These are phyloP conservation scores for Boletus mariae DNA, from an alignment of 1,284 basidiomycete species.

Conservation along the genomic window DNA sequence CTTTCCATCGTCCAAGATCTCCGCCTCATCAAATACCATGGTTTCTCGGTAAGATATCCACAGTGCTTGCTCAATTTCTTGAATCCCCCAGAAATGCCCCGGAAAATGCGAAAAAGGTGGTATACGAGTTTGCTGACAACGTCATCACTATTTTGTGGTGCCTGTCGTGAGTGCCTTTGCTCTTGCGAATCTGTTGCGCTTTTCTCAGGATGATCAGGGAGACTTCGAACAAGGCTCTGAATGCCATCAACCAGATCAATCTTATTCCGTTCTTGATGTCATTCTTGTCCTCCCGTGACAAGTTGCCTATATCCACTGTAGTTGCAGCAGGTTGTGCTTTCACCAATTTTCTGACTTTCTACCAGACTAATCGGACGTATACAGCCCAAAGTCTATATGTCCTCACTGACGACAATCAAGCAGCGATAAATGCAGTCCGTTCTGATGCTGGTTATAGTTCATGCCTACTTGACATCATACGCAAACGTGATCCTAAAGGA, in stretches of 20 bases:
- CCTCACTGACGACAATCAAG: slow-evolving; percentile 81
- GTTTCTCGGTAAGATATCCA: slow-evolving; percentile 59
- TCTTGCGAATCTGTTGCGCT: neutral
- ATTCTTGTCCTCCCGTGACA: slow-evolving; percentile 68
- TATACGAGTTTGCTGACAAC: slow-evolving; percentile 87
- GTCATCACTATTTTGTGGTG: slow-evolving; percentile 91
- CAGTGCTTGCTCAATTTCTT: slow-evolving; percentile 66
- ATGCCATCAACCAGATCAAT: slow-evolving; percentile 76
- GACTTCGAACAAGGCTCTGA: slow-evolving; percentile 87
- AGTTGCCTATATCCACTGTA: slow-evolving; percentile 66
- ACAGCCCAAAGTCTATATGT: slow-evolving; percentile 88
- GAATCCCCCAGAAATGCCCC: slow-evolving; percentile 54
- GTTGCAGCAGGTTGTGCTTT: slow-evolving; percentile 66
- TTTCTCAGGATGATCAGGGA: slow-evolving; percentile 54
- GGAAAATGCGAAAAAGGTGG: slow-evolving; percentile 68
- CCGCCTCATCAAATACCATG: neutral
- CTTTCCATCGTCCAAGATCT: slow-evolving; percentile 1
- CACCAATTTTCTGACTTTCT: neutral
- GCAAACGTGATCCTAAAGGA: slow-evolving; percentile 37
- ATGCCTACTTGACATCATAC: slow-evolving; percentile 69
- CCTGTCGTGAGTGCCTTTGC: slow-evolving; percentile 66
- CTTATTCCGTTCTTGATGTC: slow-evolving; percentile 81
- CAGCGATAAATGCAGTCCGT: slow-evolving; percentile 61
- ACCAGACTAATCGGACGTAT: slow-evolving; percentile 7
- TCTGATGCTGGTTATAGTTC: slow-evolving; percentile 60